Percentiles rank a stretch among this genome's conserved stretches.
Conservation (phyloP, 768 basidiomycete species). For the Tylopilus rubrobrunneus region DNA sequence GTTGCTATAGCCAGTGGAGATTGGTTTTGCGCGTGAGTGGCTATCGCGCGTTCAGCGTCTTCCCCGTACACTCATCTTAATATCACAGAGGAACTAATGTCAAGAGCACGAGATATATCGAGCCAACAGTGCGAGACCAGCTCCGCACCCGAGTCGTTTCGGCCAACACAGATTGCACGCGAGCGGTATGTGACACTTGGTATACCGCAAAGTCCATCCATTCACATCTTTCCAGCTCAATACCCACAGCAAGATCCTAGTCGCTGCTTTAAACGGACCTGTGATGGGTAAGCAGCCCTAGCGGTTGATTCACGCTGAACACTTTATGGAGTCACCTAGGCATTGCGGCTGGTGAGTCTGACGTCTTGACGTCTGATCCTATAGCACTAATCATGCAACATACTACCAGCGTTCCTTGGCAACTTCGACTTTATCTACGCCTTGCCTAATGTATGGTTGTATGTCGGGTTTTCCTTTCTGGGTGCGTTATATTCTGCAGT, state of each 20-base stretch:
- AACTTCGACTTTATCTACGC: slow-evolving; percentile 75
- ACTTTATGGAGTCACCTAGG: slow-evolving; percentile 35
- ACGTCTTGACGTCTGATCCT: background rate
- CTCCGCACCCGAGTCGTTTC: slow-evolving; percentile 44
- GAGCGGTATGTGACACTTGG: slow-evolving; percentile 43
- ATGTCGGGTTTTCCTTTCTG: slow-evolving; percentile 65
- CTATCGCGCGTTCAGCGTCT: background rate
- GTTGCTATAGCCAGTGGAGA: slow-evolving; percentile 49
- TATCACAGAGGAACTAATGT: slow-evolving; percentile 56
- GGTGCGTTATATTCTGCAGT: slow-evolving; percentile 28
- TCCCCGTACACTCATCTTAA: background rate
- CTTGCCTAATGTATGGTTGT: slow-evolving; percentile 57
- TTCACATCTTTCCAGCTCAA: slow-evolving; percentile 44
- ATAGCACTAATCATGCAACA: background rate
- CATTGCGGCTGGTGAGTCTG: slow-evolving; percentile 54
- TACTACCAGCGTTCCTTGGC: slow-evolving; percentile 54
- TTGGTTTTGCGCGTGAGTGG: slow-evolving; percentile 70
- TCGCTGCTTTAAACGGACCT: slow-evolving; percentile 71
- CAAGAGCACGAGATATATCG: slow-evolving; percentile 21
- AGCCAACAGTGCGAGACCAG: slow-evolving; percentile 39
- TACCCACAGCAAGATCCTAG: slow-evolving; percentile 62
- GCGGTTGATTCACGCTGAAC: background rate
- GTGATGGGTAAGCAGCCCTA: slow-evolving; percentile 53
- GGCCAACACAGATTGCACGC: slow-evolving; percentile 56
- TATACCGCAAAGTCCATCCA: background rate